Conservation (phyloP, 306 rosid genomes). For the Begonia loranthoides region DNA sequence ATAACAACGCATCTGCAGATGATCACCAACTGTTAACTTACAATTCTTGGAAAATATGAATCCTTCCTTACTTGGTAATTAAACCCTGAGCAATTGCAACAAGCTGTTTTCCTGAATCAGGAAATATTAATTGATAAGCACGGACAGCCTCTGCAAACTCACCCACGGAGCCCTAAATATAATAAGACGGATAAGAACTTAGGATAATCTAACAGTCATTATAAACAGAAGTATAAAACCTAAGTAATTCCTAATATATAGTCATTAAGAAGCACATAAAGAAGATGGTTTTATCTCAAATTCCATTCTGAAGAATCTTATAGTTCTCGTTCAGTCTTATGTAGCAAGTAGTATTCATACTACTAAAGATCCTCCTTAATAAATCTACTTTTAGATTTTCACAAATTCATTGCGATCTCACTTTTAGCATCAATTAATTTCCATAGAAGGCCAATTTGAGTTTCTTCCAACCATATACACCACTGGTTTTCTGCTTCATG, state of each 20-base stretch:
- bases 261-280: conserved; percentile 8
- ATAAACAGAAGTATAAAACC: not conserved
- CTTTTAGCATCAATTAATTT: too few relatives aligned
- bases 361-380: too few relatives aligned
- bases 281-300: not conserved
- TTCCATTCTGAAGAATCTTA: too few relatives aligned
- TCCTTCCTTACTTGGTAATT: conserved; percentile 41
- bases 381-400: too few relatives aligned
- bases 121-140: conserved; percentile 65
- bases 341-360: too few relatives aligned
- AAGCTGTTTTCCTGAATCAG: conserved; percentile 62
- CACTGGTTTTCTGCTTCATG: too few relatives aligned
- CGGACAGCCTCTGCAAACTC: conserved; percentile 65
- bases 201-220: conserved; percentile 1
- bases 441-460: too few relatives aligned
- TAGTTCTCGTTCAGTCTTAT: too few relatives aligned
- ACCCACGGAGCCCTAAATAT: conserved; percentile 42
- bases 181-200: conserved; percentile 6
- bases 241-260: conserved; percentile 5
- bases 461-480: too few relatives aligned
- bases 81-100: conserved; percentile 43
- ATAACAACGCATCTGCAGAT: too few relatives aligned
- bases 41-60: conserved; percentile 3
- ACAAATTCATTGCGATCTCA: too few relatives aligned
- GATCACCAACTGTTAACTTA: not conserved